Base-by-base conservation (phyloP, 1,284 basidiomycete species). In the Ustilago curta region DNA sequence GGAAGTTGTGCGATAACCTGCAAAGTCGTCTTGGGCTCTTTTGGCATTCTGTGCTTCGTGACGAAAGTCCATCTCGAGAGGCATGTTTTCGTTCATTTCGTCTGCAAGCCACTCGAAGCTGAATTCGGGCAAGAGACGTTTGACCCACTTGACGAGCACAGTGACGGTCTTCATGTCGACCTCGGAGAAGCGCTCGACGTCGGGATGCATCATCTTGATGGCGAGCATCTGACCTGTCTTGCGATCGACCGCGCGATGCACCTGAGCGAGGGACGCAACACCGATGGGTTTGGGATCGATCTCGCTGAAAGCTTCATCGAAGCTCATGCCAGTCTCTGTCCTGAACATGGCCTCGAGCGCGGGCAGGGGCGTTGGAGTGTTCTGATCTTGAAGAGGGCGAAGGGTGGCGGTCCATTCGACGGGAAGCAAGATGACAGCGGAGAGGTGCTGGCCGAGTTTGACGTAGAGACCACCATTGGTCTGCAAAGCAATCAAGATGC, bases 181-280 rank as follows among this genome's bases (percentile, higher is more conserved):
- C 87, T 92, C 89, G 65, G 91, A 93, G 84, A 97, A 99, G 82
- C 97, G 95, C 50, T 92, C 91, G 4, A 99, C 88, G 84, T 93
- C 92, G 4, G 97, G 95, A 85, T 99, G 97, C 88, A 99, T 96
- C 48, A 99, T 85, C 90, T 99, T 99, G 65, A 99, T 91, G 12
- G 97, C 97, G n/a, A 96, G 94, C 47, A 87, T 86, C 51, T 82
- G 60, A 21, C 80, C 82, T 8, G 79, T 81, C 50, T 79, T 61
- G 53, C 90, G 89, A 76, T 94, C 91, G 8, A 87, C 88, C 0
- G 92, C 97, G 19, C 91, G 89, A 86, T 99, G 97, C 7, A 99
- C 97, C 85, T 99, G 96, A 8, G 95, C 96, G 35, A 99, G 87
- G 5, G 87, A 95, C 5, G 95, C 95, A 9, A 97, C 94, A 7